phyloP scores from a whole-genome alignment of 225 moss, liverwort and hornwort genomes.

The Sphagnum tenellum region DNA sequence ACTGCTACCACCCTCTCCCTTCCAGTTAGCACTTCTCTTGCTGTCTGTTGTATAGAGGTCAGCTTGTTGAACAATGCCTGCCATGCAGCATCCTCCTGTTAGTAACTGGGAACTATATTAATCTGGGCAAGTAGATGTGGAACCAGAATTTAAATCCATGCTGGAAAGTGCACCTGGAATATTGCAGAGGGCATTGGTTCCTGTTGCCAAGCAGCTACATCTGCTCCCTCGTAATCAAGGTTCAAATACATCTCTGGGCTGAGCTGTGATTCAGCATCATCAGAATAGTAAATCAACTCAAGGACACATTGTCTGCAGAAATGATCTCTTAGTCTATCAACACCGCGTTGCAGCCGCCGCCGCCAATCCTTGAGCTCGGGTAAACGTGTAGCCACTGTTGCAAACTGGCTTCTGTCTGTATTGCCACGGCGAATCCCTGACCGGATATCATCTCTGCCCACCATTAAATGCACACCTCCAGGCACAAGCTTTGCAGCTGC shows the following conservation, averaged over 20 bases:
- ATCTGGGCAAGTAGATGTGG: background rate
- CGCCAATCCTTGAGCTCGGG: conserved; percentile 97
- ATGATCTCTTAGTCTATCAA: conserved; percentile 82
- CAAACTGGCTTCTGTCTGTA: conserved; percentile 64
- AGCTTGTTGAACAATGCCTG: conserved; percentile 86
- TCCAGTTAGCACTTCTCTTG: conserved; percentile 62
- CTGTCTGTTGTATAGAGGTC: conserved; percentile 62
- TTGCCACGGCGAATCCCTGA: conserved; percentile 44
- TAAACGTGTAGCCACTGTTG: conserved; percentile 51
- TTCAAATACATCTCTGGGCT: conserved; percentile 69
- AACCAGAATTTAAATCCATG: background rate
- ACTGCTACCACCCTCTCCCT: conserved; percentile 73
- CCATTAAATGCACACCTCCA: conserved; percentile 32
- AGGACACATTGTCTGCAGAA: conserved; percentile 77
- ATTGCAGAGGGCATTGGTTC: conserved; percentile 94
- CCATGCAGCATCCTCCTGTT: conserved; percentile 1
- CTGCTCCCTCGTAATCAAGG: conserved; percentile 68
- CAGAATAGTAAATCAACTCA: conserved; percentile 78
- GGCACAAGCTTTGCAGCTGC: conserved; percentile 86
- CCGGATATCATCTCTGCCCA: conserved; percentile 60
- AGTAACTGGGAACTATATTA: background rate
- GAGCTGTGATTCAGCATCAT: conserved; percentile 75
- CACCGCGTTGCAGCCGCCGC: conserved; percentile 68
- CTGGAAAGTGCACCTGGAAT: conserved; percentile 38
- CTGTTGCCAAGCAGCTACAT: conserved; percentile 56